Conservation (phyloP, 164 flowering plant genomes). For the Annona cherimola region DNA sequence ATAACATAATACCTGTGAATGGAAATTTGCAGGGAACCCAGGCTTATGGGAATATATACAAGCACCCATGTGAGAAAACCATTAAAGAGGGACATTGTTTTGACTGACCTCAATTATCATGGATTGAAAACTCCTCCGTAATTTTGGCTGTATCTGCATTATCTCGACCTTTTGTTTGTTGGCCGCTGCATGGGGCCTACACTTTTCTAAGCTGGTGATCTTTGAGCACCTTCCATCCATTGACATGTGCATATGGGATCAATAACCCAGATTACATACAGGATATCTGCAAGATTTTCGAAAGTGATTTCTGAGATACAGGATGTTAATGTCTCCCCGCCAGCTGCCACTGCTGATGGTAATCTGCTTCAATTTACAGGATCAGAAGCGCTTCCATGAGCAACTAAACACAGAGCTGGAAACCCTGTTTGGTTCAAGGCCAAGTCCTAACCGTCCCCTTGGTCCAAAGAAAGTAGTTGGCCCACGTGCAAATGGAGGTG, state of each 20-base stretch:
- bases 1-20: too few relatives aligned
- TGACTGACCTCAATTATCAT: neutral
- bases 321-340: neutral
- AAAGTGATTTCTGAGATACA: neutral
- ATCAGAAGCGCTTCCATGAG: conserved; percentile 77
- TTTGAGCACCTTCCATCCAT: neutral
- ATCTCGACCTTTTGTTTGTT: neutral
- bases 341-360: neutral
- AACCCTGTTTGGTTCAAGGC: conserved; percentile 60
- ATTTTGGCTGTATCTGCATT: neutral
- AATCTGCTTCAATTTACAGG: conserved; percentile 36
- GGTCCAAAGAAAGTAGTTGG: conserved; percentile 71
- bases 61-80: too few relatives aligned
- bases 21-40: too few relatives aligned
- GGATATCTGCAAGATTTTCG: neutral
- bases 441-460: conserved; percentile 68
- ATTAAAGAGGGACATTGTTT: neutral
- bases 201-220: neutral
- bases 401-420: conserved; percentile 82
- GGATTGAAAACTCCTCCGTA: neutral
- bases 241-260: neutral
- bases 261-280: neutral
- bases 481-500: conserved; percentile 70
- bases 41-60: too few relatives aligned
- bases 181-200: neutral